Base-by-base conservation (phyloP, 2,329 filamentous ascomycete genomes). In the Fusarium siculi region DNA sequence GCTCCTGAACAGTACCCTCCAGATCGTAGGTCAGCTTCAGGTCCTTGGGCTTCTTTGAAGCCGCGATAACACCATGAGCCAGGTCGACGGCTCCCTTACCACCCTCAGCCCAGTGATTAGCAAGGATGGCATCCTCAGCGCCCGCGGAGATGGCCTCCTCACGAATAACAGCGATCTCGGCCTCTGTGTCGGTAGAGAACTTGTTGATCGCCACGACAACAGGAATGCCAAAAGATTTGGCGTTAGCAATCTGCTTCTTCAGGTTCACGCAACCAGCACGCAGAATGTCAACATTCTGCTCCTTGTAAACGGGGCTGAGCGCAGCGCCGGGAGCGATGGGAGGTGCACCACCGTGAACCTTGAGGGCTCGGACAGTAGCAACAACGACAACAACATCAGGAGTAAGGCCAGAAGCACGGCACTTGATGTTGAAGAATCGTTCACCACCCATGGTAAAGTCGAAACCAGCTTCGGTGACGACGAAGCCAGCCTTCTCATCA, bases 361-460 rank as follows among this genome's bases (percentile, higher is more conserved):
- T 99, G 73, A 99, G 88, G 11, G 96, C 96, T 76, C 96, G 93
- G 50, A 99, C 93, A 5, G 96, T 99, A 30, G 96, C 96, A 42
- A 99, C 96, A 66, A 99, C 92, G 49, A 99, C 94, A 11, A 97
- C 95, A 4, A 95, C 94, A 79, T 99, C 96, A 4, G 96, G 96
- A 5, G 94, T 90, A 50, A 99, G 91, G 30, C 96, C 96, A 10
- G 96, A 98, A 15, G 95, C 93, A 68, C 96, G 93, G 86, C 96
- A 98, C 88, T 99, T 99, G 88, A 99, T 98, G 87, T 99, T 98
- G 91, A 99, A 98, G 89, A 99, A 99, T 58, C 96, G 93, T 88
- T 99, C 96, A 72, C 96, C 96, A 74, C 96, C 96, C 96, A 99
- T 99, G 78, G 96, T 98, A 85, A 99, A 99, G 84, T 99, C 96